Conservation (phyloP, 73 alveolate species). For the Paramecium sexaurelia region DNA sequence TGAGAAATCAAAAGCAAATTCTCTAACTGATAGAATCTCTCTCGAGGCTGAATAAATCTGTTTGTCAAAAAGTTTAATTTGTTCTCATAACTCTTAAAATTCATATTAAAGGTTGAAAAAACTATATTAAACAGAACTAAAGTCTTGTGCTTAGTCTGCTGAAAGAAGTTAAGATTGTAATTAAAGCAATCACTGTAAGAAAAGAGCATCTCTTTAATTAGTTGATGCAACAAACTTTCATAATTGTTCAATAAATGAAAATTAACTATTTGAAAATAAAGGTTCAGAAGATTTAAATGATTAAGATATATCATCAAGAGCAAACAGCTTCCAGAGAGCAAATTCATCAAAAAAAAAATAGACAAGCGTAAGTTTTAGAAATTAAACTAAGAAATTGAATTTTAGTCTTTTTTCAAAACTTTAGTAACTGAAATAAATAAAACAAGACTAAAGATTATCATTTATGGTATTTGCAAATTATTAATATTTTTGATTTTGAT, state of each 20-base stretch:
- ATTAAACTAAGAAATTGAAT: background rate
- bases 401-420: background rate
- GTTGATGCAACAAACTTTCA: background rate
- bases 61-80: background rate
- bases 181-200: background rate
- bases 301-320: background rate
- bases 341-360: background rate
- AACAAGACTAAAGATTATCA: background rate
- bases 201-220: background rate
- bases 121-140: background rate
- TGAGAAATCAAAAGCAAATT: background rate
- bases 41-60: background rate
- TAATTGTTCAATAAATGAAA: background rate
- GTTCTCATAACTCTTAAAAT: slow-evolving; percentile 4
- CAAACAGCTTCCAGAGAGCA: background rate
- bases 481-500: background rate
- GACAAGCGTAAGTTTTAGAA: background rate
- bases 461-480: background rate
- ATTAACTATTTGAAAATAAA: background rate
- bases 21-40: background rate
- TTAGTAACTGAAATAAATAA: background rate
- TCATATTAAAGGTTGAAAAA: background rate
- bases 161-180: background rate
- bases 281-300: background rate
- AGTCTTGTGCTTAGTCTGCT: background rate